Percentiles rank a stretch among this genome's conserved stretches.
phyloP scores from a whole-genome alignment of 805 yeast genomes.

The Grigorovia transvaalensis region DNA sequence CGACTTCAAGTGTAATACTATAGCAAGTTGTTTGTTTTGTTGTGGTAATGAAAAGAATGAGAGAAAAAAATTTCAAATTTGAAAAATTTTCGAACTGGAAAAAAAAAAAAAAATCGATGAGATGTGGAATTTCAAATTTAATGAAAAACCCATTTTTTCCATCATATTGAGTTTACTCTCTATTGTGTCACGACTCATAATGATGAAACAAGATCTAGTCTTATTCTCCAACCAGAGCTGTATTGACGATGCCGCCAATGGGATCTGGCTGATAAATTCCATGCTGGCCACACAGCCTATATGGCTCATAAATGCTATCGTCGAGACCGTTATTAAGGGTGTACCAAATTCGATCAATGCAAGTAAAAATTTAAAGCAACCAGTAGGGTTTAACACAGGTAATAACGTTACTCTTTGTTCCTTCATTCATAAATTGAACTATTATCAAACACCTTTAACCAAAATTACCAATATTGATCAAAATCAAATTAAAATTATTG shows the following conservation, averaged over 20 bases:
- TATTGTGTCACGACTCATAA: neutral
- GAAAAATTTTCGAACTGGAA: neutral
- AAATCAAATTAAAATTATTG: slow-evolving; percentile 29
- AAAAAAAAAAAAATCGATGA: neutral
- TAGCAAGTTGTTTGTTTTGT: neutral
- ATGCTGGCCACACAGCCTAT: slow-evolving; percentile 47
- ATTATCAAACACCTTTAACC: slow-evolving; percentile 12
- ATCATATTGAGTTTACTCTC: no score
- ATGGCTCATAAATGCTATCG: slow-evolving; percentile 49
- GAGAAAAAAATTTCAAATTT: neutral
- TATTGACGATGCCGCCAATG: slow-evolving; percentile 7
- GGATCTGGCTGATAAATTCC: slow-evolving; percentile 31
- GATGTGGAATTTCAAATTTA: neutral
- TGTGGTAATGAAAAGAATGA: neutral
- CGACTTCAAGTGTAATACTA: no score
- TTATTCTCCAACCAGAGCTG: slow-evolving; percentile 44
- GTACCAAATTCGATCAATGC: slow-evolving; percentile 32
- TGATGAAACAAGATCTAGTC: slow-evolving; percentile 43
- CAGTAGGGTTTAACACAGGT: neutral
- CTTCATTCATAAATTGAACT: slow-evolving; percentile 16
- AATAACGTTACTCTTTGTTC: slow-evolving; percentile 15
- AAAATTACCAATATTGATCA: slow-evolving; percentile 15
- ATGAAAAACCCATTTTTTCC: no score
- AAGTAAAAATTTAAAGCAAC: neutral
- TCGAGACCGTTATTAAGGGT: slow-evolving; percentile 43